phyloP scores from a whole-genome alignment of 2,329 filamentous ascomycete species.

The Talaromyces islandicus region DNA sequence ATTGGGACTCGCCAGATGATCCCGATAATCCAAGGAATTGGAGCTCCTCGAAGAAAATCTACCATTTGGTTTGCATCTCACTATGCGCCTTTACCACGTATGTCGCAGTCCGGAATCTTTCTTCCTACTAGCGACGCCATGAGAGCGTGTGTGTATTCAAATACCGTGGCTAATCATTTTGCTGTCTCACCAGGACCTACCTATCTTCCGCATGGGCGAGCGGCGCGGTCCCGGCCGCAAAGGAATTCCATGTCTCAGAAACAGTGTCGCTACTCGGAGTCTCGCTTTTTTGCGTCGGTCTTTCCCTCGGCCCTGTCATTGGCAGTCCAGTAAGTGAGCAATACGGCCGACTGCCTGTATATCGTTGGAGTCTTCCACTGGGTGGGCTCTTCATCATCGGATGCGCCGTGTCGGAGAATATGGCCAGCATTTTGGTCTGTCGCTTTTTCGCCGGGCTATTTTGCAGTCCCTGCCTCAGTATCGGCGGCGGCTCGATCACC shows the following conservation, averaged over 20 bases:
- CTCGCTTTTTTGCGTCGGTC: slow-evolving; percentile 6
- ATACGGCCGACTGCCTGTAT: slow-evolving; percentile 17
- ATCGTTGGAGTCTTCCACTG: slow-evolving; percentile 6
- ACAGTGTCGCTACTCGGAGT: slow-evolving; percentile 4
- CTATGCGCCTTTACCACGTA: background rate
- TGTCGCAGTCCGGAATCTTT: background rate
- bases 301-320: slow-evolving; percentile 15
- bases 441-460: slow-evolving; percentile 21
- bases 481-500: slow-evolving; percentile 65
- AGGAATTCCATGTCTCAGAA: slow-evolving; percentile 2
- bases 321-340: slow-evolving; percentile 19
- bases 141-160: background rate
- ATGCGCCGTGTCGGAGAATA: slow-evolving; percentile 1
- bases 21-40: background rate
- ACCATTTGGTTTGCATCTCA: background rate
- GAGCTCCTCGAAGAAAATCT: background rate
- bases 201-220: background rate
- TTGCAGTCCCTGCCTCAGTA: slow-evolving; percentile 8
- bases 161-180: background rate
- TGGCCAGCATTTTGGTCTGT: slow-evolving; percentile 24
- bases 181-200: background rate
- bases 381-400: slow-evolving; percentile 6
- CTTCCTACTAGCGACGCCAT: background rate
- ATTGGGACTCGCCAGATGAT: background rate
- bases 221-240: background rate